These are phyloP conservation scores for Blastobotrys peoriensis DNA, from an alignment of 805 yeast species.

Conservation along the genomic window DNA sequence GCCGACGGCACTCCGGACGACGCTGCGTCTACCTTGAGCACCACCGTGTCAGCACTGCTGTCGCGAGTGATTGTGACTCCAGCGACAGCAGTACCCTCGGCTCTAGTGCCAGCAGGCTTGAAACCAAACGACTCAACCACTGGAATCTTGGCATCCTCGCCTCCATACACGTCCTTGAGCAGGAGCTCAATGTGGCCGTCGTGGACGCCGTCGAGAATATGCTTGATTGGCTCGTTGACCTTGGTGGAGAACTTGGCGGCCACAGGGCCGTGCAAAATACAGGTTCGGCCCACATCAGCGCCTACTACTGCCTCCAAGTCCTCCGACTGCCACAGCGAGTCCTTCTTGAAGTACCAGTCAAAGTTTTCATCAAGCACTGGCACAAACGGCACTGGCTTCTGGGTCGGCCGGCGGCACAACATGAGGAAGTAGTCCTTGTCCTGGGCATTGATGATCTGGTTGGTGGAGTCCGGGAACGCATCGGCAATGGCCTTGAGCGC, in stretches of 20 bases:
- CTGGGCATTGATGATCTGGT: conserved; percentile 87
- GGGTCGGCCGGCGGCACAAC: conserved; percentile 73
- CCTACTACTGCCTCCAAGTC: conserved; percentile 93
- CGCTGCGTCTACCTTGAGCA: conserved; percentile 36
- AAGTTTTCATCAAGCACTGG: conserved; percentile 93
- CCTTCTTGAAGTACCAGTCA: conserved; percentile 96
- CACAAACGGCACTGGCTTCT: conserved; percentile 97
- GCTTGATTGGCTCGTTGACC: conserved; percentile 89
- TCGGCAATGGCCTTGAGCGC: conserved; percentile 55
- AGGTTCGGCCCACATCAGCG: conserved; percentile 97
- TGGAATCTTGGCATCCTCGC: conserved; percentile 71
- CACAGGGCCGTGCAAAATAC: conserved; percentile 98
- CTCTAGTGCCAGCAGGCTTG: conserved; percentile 36
- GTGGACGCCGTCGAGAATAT: conserved; percentile 81
- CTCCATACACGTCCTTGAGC: conserved; percentile 61
- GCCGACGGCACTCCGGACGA: conserved; percentile 25
- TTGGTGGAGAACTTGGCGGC: conserved; percentile 86
- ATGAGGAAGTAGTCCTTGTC: conserved; percentile 90
- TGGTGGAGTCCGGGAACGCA: conserved; percentile 66
- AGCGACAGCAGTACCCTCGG: conserved; percentile 22
- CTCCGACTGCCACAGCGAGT: conserved; percentile 98
- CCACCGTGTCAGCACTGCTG: conserved; percentile 26
- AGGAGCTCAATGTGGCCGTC: conserved; percentile 77
- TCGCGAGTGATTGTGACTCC: conserved; percentile 23
- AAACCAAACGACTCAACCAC: conserved; percentile 86